Base-by-base conservation (phyloP, 495 filamentous ascomycete species). In the Trichoderma asperelloides region DNA sequence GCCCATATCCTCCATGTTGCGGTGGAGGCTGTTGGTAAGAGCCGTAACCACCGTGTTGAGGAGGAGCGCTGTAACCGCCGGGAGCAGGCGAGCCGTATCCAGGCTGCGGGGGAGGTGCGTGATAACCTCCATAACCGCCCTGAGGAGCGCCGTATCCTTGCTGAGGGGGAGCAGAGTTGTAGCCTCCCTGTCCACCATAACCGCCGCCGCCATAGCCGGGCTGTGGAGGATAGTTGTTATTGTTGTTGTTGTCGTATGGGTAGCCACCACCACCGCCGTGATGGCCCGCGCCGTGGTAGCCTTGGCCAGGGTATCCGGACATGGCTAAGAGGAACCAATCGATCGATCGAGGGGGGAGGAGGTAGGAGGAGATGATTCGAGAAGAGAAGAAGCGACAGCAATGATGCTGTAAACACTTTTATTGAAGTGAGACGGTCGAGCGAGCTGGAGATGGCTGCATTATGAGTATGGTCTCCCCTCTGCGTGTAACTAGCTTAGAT, bases 241-340 rank as follows among this genome's bases (percentile, higher is more conserved):
- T 45, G 23, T 65, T 68, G n/a, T 70, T 65, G 43, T 47, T 47
- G n/a, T 47, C 43, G 62, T 70, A 63, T 27, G 49, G 66, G 45
- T 65, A 64, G 3, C 69, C 55, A 9, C 67, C 67, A 49, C 69
- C 65, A 6, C 70, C 72, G 28, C 69, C 39, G 21, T 65, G 64
- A 8, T 65, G 39, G 39, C 43, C 21, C n/a, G 40, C 66, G 30
- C 70, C 73, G 55, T 71, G 67, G 70, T 74, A 71, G 41, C 74
- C 74, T 70, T 76, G 74, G 16, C 74, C 74, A 40, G 74, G 74
- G 45, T 76, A 76, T 64, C 73, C 74, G 74, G 64, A 65, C 64
- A 65, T 65, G 64, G n/a, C 27, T 33, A 8, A 3, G 23, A 33
- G 1, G 12, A 3, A 43, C n/a, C 3, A 12, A 16, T 13, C 23